These are phyloP conservation scores for Sphaerulina vaccinii DNA, from an alignment of 2,329 filamentous ascomycete species.

Conservation along the genomic window DNA sequence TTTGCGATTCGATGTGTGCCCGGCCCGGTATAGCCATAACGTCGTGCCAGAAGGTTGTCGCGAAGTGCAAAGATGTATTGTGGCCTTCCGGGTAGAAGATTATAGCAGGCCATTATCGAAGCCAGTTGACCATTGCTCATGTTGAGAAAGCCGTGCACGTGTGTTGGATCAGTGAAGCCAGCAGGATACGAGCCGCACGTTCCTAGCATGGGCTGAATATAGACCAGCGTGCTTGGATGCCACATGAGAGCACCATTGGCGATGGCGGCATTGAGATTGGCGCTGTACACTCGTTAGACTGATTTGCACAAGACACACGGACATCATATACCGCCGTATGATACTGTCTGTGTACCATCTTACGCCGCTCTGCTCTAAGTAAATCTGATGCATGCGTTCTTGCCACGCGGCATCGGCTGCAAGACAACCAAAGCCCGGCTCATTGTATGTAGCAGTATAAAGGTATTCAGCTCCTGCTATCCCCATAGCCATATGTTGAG, in stretches of 20 bases:
- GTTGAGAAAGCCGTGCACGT: conserved; percentile 28
- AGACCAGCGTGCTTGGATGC: conserved; percentile 31
- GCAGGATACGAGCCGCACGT: conserved; percentile 35
- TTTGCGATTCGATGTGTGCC: conserved; percentile 11
- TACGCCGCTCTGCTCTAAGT: conserved; percentile 1
- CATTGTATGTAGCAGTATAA: not conserved
- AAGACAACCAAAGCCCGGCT: not conserved
- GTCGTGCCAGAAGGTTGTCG: not conserved
- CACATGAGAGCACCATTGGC: conserved; percentile 33
- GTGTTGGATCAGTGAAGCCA: conserved; percentile 31
- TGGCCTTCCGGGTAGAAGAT: conserved; percentile 8
- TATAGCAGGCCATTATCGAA: conserved; percentile 35
- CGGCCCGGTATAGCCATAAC: conserved; percentile 1
- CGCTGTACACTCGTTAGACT: conserved; percentile 13
- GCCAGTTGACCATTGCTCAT: conserved; percentile 34
- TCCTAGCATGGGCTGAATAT: conserved; percentile 35
- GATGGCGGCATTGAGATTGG: conserved; percentile 27
- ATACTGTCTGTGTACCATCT: conserved; percentile 1
- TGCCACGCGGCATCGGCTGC: not conserved
- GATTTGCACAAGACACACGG: not conserved
- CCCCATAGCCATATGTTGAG: conserved; percentile 11
- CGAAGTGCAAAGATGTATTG: conserved; percentile 13
- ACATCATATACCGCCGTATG: not conserved
- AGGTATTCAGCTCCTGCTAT: conserved; percentile 1
- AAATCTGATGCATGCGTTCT: not conserved